A percentile compares a stretch with the other conserved stretches of the same genome.
Conservation (phyloP, 768 basidiomycete genomes). For the Amyloporia xantha region DNA sequence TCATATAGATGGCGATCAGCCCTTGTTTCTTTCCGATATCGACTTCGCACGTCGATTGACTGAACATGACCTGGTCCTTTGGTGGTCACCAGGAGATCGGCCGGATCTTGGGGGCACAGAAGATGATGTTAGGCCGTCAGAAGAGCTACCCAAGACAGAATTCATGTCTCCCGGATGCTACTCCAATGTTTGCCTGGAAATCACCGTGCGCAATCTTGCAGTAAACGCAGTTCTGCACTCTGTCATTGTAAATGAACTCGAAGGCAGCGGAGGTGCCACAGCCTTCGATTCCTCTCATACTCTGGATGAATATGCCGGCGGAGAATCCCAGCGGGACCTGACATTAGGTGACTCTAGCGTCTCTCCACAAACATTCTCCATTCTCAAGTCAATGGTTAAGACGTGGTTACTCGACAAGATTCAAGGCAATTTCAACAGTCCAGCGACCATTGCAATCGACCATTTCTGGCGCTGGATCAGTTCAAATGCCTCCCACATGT, state of each 20-base stretch:
- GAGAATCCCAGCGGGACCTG: slow-evolving; percentile 58
- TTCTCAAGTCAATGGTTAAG: slow-evolving; percentile 84
- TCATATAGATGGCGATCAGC: slow-evolving; percentile 86
- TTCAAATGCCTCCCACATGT: slow-evolving; percentile 77
- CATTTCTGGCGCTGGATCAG: slow-evolving; percentile 99
- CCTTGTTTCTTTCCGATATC: slow-evolving; percentile 83
- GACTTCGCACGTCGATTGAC: slow-evolving; percentile 83
- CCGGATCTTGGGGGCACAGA: slow-evolving; percentile 95
- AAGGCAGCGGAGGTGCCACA: slow-evolving; percentile 89
- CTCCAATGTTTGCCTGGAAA: slow-evolving; percentile 86
- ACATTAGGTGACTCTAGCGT: slow-evolving; percentile 86
- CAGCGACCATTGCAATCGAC: slow-evolving; percentile 68
- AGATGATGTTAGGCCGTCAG: slow-evolving; percentile 68
- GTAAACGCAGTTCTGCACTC: slow-evolving; percentile 94
- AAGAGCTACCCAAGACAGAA: slow-evolving; percentile 80
- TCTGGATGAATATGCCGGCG: slow-evolving; percentile 79
- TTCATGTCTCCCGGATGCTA: slow-evolving; percentile 83
- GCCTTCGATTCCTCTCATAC: slow-evolving; percentile 94
- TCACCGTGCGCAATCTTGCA: slow-evolving; percentile 86
- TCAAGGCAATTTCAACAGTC: slow-evolving; percentile 55
- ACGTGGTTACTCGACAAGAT: slow-evolving; percentile 87
- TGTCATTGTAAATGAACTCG: slow-evolving; percentile 91
- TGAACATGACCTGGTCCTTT: slow-evolving; percentile 85
- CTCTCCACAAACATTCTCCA: slow-evolving; percentile 78
- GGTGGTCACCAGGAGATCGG: slow-evolving; percentile 90